Conservation (phyloP, 768 basidiomycete species). For the Gyrodon lividus region DNA sequence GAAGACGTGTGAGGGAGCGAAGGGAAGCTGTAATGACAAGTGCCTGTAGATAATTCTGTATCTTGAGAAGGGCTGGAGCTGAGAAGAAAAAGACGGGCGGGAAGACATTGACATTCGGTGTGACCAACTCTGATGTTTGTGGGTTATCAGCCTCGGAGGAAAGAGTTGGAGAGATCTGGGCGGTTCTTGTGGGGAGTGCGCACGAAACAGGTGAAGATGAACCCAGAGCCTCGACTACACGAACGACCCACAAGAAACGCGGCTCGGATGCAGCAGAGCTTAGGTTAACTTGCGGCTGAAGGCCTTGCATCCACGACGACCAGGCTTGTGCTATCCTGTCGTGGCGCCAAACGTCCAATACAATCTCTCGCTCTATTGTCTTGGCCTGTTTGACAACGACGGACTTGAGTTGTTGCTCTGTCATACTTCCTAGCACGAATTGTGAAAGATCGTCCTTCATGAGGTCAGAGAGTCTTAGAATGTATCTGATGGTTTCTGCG, state of each 20-base stretch:
- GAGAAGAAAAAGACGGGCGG: constrained; percentile 70
- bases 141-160: not conserved
- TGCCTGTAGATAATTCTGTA: constrained; percentile 73
- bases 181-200: constrained; percentile 27
- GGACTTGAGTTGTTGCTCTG: constrained; percentile 54
- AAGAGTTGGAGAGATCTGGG: constrained; percentile 6
- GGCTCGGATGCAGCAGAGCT: constrained; percentile 13
- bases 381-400: constrained; percentile 54
- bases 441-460: constrained; percentile 72
- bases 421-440: constrained; percentile 63
- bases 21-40: constrained; percentile 63
- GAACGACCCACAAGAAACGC: constrained; percentile 43
- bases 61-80: constrained; percentile 48
- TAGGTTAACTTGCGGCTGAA: constrained; percentile 5
- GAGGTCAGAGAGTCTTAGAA: constrained; percentile 52
- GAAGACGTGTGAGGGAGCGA: constrained; percentile 51
- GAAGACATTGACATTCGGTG: constrained; percentile 39
- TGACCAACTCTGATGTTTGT: constrained; percentile 1
- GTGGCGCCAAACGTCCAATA: constrained; percentile 50
- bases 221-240: constrained; percentile 46
- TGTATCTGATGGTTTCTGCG: constrained; percentile 45
- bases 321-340: constrained; percentile 24
- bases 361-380: constrained; percentile 50
- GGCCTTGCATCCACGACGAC: constrained; percentile 22
- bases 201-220: constrained; percentile 41